Percentiles rank a stretch among this genome's conserved stretches.
These are phyloP conservation scores for Podila clonocystis DNA, from an alignment of 192 early-diverging fungal genomes.

Conservation along the genomic window DNA sequence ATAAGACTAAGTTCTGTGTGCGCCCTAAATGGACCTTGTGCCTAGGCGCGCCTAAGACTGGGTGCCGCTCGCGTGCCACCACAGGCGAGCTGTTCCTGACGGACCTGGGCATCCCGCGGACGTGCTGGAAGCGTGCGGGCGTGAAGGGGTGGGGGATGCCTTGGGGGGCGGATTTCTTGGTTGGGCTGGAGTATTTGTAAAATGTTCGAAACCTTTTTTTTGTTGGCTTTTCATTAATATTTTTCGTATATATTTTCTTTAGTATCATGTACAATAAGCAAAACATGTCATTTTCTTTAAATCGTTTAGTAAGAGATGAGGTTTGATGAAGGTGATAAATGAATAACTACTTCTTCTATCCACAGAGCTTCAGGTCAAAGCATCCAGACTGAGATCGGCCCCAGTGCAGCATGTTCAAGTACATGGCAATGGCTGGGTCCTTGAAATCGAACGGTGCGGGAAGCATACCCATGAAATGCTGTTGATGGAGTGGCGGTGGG, in stretches of 20 bases:
- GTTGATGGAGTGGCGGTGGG: too few relatives aligned
- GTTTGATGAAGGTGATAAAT: too few relatives aligned
- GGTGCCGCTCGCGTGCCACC: slow-evolving; percentile 62
- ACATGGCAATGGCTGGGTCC: neutral
- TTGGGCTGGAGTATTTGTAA: slow-evolving; percentile 62
- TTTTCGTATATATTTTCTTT: neutral
- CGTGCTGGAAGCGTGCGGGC: slow-evolving; percentile 68
- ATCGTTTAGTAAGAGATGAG: neutral
- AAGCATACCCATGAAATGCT: neutral
- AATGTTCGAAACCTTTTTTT: neutral
- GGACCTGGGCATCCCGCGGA: slow-evolving; percentile 77
- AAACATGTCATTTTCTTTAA: neutral
- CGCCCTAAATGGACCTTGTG: slow-evolving; percentile 82
- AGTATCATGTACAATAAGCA: neutral
- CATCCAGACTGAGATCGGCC: slow-evolving; percentile 4
- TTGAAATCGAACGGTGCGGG: neutral
- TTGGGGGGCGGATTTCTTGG: slow-evolving; percentile 69
- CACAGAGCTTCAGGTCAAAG: neutral
- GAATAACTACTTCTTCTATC: neutral
- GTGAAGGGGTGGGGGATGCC: slow-evolving; percentile 63
- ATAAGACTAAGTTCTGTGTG: slow-evolving; percentile 61
- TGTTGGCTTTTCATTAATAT: neutral
- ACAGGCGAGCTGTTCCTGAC: slow-evolving; percentile 81
- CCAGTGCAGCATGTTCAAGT: neutral
- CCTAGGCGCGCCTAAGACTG: slow-evolving; percentile 76